phyloP scores from a whole-genome alignment of 768 basidiomycete species.

The Pleurotus tuoliensis region DNA sequence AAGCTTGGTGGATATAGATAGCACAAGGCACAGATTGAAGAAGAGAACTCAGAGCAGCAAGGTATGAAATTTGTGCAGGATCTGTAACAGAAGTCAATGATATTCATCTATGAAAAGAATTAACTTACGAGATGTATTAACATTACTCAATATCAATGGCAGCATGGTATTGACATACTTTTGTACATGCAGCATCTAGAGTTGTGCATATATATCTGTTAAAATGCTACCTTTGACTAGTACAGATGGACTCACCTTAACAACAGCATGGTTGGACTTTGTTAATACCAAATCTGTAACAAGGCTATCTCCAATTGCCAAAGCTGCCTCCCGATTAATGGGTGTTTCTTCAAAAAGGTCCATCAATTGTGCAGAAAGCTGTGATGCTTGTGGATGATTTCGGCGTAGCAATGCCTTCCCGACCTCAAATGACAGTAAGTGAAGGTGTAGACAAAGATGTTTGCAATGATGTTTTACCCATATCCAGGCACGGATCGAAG shows the following conservation, averaged over 20 bases:
- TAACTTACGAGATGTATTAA: conserved; percentile 51
- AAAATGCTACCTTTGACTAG: not conserved
- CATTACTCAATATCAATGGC: conserved; percentile 69
- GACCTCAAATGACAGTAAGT: conserved; percentile 41
- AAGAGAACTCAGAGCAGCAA: conserved; percentile 81
- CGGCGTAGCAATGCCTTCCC: conserved; percentile 77
- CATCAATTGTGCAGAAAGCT: conserved; percentile 63
- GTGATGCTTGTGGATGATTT: conserved; percentile 54
- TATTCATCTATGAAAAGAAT: not conserved
- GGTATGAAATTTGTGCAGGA: conserved; percentile 57
- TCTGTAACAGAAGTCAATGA: conserved; percentile 29
- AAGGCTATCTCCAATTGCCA: conserved; percentile 65
- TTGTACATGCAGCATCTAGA: conserved; percentile 72
- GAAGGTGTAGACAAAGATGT: not conserved
- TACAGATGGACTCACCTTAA: conserved; percentile 52
- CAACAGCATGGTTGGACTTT: conserved; percentile 73
- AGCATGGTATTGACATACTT: conserved; percentile 70
- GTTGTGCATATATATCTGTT: not conserved
- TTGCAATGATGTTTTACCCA: conserved; percentile 47
- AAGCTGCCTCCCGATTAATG: conserved; percentile 73
- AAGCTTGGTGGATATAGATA: conserved; percentile 66
- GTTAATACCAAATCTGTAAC: conserved; percentile 60
- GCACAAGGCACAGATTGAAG: conserved; percentile 77
- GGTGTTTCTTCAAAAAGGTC: conserved; percentile 61
- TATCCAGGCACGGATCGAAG: conserved; percentile 57